These are phyloP conservation scores for Quercus ilex DNA, from an alignment of 306 rosid genomes.

Conservation along the genomic window DNA sequence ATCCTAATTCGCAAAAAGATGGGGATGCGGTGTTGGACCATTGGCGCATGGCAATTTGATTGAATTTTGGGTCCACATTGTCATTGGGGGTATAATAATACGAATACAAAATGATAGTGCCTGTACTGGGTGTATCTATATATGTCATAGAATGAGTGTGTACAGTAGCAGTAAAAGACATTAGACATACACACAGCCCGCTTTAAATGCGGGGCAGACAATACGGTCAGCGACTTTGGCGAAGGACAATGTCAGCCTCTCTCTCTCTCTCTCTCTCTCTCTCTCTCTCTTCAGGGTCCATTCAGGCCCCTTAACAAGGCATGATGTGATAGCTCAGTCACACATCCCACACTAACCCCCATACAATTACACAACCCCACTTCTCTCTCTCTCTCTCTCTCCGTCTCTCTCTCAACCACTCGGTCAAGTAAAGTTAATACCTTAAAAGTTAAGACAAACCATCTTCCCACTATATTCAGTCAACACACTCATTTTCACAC, in stretches of 20 bases:
- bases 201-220: conserved; percentile 58
- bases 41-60: no score
- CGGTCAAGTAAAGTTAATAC: not conserved
- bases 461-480: not conserved
- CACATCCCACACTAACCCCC: conserved; percentile 16
- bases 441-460: not conserved
- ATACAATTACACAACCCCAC: not conserved
- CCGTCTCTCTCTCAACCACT: not conserved
- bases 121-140: no score
- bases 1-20: no score
- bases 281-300: not conserved
- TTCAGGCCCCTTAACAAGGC: conserved; percentile 32
- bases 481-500: no score
- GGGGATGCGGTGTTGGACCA: no score
- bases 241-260: conserved; percentile 50
- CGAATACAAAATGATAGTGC: no score
- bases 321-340: conserved; percentile 53
- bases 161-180: no score
- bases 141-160: no score
- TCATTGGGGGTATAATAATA: no score
- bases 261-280: conserved; percentile 19
- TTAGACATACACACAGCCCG: conserved; percentile 28
- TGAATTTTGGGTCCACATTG: no score
- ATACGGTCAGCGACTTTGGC: conserved; percentile 50
- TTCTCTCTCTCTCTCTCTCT: not conserved